Conservation (phyloP, 768 basidiomycete genomes). For the Butyriboletus loyo region DNA sequence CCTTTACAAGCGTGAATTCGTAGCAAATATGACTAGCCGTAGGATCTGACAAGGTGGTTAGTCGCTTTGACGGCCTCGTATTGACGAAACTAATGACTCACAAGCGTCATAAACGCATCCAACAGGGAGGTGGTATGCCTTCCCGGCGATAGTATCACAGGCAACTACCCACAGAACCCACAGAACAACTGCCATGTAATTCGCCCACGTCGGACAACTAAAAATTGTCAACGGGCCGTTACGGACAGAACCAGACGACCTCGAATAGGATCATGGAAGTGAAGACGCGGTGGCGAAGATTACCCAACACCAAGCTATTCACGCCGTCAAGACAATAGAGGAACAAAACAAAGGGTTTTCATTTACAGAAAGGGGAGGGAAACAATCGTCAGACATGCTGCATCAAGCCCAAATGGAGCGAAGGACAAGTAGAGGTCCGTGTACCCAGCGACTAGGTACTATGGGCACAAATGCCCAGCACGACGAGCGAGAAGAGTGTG, state of each 20-base stretch:
- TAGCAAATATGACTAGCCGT: slow-evolving; percentile 10
- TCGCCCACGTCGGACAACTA: not conserved
- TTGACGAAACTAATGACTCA: not conserved
- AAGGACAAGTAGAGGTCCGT: slow-evolving; percentile 1
- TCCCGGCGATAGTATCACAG: slow-evolving; percentile 8
- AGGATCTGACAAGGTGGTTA: slow-evolving; percentile 7
- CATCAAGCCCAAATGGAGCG: slow-evolving; percentile 15
- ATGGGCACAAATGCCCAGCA: slow-evolving; percentile 23
- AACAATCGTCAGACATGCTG: slow-evolving; percentile 14
- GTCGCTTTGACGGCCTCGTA: not conserved
- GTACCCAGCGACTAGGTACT: slow-evolving; percentile 9
- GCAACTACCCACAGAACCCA: slow-evolving; percentile 25
- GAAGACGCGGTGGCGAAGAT: slow-evolving; percentile 6
- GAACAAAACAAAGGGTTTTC: not conserved
- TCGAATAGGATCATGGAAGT: slow-evolving; percentile 25
- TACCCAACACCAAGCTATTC: slow-evolving; percentile 17
- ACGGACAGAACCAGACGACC: slow-evolving; percentile 27
- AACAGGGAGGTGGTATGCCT: slow-evolving; percentile 8
- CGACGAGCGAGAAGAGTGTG: slow-evolving; percentile 14
- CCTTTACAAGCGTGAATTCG: slow-evolving; percentile 21
- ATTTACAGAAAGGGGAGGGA: slow-evolving; percentile 27
- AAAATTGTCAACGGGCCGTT: not conserved
- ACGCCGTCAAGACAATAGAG: not conserved
- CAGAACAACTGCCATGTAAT: slow-evolving; percentile 13
- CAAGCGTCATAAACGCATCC: slow-evolving; percentile 17